These are phyloP conservation scores for Dactylorhiza incarnata DNA, from an alignment of 106 monocot species.

Conservation along the genomic window DNA sequence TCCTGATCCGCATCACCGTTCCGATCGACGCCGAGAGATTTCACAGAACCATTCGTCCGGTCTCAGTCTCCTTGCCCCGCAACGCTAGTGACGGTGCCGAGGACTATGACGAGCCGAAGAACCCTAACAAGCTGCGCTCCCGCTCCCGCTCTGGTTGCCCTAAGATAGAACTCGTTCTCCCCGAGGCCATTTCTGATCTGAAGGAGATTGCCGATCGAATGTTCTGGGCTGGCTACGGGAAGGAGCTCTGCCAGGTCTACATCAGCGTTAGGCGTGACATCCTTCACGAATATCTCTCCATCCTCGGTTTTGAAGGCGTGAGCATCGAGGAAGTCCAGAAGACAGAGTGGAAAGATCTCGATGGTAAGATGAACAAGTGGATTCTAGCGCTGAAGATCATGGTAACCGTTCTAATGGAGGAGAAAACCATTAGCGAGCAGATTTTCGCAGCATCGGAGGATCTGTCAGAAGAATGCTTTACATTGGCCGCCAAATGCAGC, in stretches of 20 bases:
- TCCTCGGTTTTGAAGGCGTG: slow-evolving; percentile 30
- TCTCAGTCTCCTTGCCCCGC: slow-evolving; percentile 26
- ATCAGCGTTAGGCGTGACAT: slow-evolving; percentile 15
- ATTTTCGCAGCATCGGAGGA: slow-evolving; percentile 12
- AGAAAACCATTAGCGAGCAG: slow-evolving; percentile 23
- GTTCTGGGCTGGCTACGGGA: slow-evolving; percentile 5
- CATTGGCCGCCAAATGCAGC: slow-evolving; percentile 21
- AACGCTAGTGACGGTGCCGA: slow-evolving; percentile 18
- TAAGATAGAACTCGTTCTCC: neutral
- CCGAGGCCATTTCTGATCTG: neutral
- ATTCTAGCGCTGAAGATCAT: slow-evolving; percentile 14
- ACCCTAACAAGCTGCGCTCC: neutral
- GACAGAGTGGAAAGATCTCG: slow-evolving; percentile 23
- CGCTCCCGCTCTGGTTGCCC: neutral
- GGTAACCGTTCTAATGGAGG: slow-evolving; percentile 9
- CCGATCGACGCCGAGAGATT: slow-evolving; percentile 36
- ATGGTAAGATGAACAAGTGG: slow-evolving; percentile 31
- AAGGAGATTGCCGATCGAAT: slow-evolving; percentile 10
- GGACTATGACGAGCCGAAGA: too few species aligned
- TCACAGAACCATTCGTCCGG: slow-evolving; percentile 23
- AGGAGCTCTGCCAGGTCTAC: slow-evolving; percentile 13
- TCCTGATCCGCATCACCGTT: slow-evolving; percentile 38
- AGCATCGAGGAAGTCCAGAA: slow-evolving; percentile 51
- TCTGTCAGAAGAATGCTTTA: slow-evolving; percentile 19
- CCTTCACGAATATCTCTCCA: slow-evolving; percentile 35